These are phyloP conservation scores for Avicennia marina DNA, from an alignment of 257 asterid species.

Conservation along the genomic window DNA sequence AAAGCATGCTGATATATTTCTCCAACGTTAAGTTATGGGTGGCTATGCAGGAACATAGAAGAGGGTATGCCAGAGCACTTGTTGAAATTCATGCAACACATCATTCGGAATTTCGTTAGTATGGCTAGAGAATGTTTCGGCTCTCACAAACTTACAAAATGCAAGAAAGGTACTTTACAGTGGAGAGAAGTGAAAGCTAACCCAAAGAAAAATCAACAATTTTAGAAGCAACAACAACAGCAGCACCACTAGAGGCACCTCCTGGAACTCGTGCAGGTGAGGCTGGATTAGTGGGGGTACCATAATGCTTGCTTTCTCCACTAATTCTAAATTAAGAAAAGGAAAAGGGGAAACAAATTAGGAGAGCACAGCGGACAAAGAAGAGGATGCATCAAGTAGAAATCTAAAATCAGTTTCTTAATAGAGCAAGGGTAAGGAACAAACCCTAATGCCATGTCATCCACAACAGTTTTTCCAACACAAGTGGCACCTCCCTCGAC, in stretches of 20 bases:
- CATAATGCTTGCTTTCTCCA: constrained; percentile 89
- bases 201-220: constrained; percentile 93
- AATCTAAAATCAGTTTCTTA: too few species aligned
- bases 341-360: background rate
- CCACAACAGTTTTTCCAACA: constrained; percentile 76
- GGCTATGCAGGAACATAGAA: too few species aligned
- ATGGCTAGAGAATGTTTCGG: too few species aligned
- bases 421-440: constrained; percentile 30
- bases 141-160: too few species aligned
- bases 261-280: constrained; percentile 74
- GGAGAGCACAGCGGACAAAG: too few species aligned
- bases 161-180: too few species aligned
- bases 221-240: constrained; percentile 89
- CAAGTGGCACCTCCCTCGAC: constrained; percentile 95
- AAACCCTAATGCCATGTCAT: constrained; percentile 89
- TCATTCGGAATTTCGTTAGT: too few species aligned
- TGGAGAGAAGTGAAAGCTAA: constrained; percentile 25
- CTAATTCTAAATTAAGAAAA: constrained; percentile 45
- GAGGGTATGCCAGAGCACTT: too few species aligned
- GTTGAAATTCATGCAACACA: too few species aligned
- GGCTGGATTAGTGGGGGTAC: constrained; percentile 89
- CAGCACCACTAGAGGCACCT: constrained; percentile 99
- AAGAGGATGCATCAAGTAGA: too few species aligned
- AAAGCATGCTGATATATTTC: too few species aligned
- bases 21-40: too few species aligned